Conservation (phyloP, 352 stramenopile species). For the Sclerospora graminicola region DNA sequence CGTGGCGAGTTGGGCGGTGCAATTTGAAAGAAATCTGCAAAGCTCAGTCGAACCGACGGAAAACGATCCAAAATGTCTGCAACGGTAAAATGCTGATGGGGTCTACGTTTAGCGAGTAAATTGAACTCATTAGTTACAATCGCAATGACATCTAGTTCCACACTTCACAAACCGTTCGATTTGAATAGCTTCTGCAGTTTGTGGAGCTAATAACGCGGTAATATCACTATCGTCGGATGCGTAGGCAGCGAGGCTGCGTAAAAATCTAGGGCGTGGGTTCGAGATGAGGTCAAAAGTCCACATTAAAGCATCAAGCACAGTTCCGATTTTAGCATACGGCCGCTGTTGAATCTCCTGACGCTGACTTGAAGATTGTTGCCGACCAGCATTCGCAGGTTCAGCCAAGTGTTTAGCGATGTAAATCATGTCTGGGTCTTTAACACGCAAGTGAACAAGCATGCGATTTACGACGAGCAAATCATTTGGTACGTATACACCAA, state of each 20-base stretch:
- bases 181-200: constrained; percentile 36
- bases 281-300: constrained; percentile 73
- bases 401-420: constrained; percentile 26
- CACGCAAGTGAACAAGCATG: constrained; percentile 35
- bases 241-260: constrained; percentile 50
- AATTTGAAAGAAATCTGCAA: constrained; percentile 57
- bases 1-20: constrained; percentile 49
- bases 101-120: constrained; percentile 6
- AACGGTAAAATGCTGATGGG: constrained; percentile 33
- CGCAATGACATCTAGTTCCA: not conserved
- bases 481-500: constrained; percentile 73
- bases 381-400: not conserved
- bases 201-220: constrained; percentile 29
- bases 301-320: constrained; percentile 51
- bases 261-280: constrained; percentile 44
- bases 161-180: constrained; percentile 21
- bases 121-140: not conserved
- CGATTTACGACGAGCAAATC: constrained; percentile 33
- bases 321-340: constrained; percentile 48
- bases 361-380: constrained; percentile 9
- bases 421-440: constrained; percentile 37
- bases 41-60: constrained; percentile 51
- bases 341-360: constrained; percentile 11
- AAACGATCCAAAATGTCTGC: constrained; percentile 60
- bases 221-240: constrained; percentile 45